Base-by-base conservation (phyloP, 2,329 filamentous ascomycete genomes). In the Colletotrichum gloeosporioides region DNA sequence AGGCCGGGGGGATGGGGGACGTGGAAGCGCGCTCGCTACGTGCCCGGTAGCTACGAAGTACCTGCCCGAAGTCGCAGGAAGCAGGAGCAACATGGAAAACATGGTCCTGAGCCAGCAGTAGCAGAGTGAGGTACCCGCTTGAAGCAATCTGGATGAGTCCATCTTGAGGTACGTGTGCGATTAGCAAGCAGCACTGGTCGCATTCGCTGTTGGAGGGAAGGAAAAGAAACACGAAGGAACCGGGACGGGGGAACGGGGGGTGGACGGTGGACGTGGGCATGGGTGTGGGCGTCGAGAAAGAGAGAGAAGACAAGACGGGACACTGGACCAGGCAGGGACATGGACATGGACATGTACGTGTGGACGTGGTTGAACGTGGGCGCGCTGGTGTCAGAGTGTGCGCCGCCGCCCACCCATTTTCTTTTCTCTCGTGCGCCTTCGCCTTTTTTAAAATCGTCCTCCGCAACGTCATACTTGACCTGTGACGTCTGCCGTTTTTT, bases 401-500 rank as follows among this genome's bases (percentile, higher is more conserved):
- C 66, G 74, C 74, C 71, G 74, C 71, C 61, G 74, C 61, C 59
- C 73, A 71, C 59, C 75, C 66, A 82, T 80, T 83, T 82, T 82
- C 82, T 84, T 84, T 80, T 81, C 79, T 78, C 61, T 79, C 76
- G 67, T 77, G 77, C 78, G 71, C 77, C 76, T 77, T 79, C 77
- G 76, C 61, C 57, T 65, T 73, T 76, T 71, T 72, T 64, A 71
- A 70, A 78, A 71, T 82, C 79, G 82, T 80, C 81, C 80, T 81
- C 82, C 78, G 69, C 85, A 87, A 87, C 86, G 86, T 87, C 86
- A 87, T 87, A 78, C 77, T 77, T 77, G 65, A 71, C 64, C 86
- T 87, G 86, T 87, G 86, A 87, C 86, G 86, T 87, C 85, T 87
- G 77, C 77, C 77, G 77, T 87, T 82, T 80, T 73, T 68, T 62